Conservation (phyloP, 139 green algal genomes). For the Ettlia oleoabundans region DNA sequence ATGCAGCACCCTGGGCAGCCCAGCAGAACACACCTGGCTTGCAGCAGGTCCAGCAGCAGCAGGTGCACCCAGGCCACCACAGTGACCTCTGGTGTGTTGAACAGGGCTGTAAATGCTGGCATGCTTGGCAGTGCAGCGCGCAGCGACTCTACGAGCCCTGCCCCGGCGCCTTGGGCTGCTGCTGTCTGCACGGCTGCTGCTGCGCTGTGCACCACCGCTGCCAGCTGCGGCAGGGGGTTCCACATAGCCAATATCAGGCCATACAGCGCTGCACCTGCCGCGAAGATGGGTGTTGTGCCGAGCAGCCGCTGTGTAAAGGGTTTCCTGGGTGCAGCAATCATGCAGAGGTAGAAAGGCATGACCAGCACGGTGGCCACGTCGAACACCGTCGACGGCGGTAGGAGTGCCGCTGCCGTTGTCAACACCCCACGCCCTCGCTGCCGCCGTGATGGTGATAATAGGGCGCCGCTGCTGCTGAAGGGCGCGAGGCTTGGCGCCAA, state of each 20-base stretch:
- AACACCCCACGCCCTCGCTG: too few relatives aligned
- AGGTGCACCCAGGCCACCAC: slow-evolving; percentile 83
- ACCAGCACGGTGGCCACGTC: slow-evolving; percentile 63
- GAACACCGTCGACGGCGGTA: slow-evolving; percentile 52
- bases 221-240: slow-evolving; percentile 24
- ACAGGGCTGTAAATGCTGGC: slow-evolving; percentile 40
- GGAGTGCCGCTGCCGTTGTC: slow-evolving; percentile 2
- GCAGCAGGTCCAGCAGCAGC: slow-evolving; percentile 81
- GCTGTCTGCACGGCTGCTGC: background rate
- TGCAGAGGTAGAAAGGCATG: slow-evolving; percentile 70
- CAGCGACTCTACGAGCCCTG: background rate
- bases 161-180: background rate
- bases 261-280: slow-evolving; percentile 38
- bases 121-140: slow-evolving; percentile 37
- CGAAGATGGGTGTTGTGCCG: slow-evolving; percentile 2
- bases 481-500: too few relatives aligned
- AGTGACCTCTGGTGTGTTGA: slow-evolving; percentile 33
- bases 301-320: slow-evolving; percentile 29
- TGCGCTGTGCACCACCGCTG: background rate
- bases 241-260: slow-evolving; percentile 17
- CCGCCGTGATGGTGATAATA: too few relatives aligned
- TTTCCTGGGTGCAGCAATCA: slow-evolving; percentile 56
- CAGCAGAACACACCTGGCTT: slow-evolving; percentile 63
- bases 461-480: too few relatives aligned
- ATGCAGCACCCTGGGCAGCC: background rate